phyloP scores from a whole-genome alignment of 306 rosid species.

The Sechiopsis laciniata region DNA sequence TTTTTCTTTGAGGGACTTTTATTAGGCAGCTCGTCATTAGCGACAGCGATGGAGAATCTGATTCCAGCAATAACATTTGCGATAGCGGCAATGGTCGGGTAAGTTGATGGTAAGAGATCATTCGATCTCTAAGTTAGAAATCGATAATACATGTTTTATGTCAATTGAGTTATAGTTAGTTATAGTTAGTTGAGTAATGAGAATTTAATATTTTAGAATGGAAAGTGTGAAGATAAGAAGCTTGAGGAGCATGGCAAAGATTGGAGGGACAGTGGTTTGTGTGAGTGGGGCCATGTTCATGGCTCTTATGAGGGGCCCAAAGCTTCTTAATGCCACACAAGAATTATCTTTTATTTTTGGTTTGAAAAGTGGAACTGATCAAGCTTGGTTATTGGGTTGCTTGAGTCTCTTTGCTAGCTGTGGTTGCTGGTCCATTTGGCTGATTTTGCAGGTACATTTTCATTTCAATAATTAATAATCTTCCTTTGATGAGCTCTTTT shows the following conservation, averaged over 20 bases:
- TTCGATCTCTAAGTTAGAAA: too few species aligned
- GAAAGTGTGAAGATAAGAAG: constrained; percentile 46
- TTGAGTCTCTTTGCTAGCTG: constrained; percentile 21
- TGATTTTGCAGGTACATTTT: constrained; percentile 26
- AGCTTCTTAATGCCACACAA: constrained; percentile 37
- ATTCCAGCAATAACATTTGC: constrained; percentile 58
- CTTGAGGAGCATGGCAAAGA: constrained; percentile 46
- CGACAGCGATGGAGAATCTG: constrained; percentile 58
- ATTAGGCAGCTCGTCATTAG: constrained; percentile 49
- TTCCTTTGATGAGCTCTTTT: too few species aligned
- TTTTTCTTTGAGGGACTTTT: constrained; percentile 55
- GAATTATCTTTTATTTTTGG: constrained; percentile 24
- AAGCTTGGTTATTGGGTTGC: constrained; percentile 23
- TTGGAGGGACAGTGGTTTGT: constrained; percentile 50
- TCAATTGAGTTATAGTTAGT: too few species aligned
- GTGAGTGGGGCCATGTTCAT: constrained; percentile 61
- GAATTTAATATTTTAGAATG: constrained; percentile 29
- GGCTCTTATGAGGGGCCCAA: constrained; percentile 59
- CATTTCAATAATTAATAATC: too few species aligned
- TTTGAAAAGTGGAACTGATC: constrained; percentile 24
- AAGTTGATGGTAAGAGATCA: constrained; percentile 7
- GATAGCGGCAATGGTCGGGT: constrained; percentile 55
- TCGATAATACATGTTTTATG: too few species aligned
- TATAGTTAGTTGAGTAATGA: not conserved
- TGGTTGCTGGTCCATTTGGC: constrained; percentile 26